These are phyloP conservation scores for Aspergillus fumigatiaffinis DNA, from an alignment of 2,329 filamentous ascomycete genomes.

Conservation along the genomic window DNA sequence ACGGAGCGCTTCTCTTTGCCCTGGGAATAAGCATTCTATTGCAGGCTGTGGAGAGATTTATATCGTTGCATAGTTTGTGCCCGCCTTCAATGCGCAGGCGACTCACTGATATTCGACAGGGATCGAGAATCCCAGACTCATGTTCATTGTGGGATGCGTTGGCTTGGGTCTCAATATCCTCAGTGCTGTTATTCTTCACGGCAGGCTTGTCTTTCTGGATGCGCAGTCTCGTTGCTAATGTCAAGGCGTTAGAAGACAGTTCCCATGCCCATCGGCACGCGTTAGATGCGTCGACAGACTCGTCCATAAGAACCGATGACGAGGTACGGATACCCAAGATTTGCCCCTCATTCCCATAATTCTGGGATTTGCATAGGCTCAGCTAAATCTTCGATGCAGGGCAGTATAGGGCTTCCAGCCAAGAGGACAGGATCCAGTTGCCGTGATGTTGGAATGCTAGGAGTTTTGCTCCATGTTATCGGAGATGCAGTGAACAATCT, in stretches of 20 bases:
- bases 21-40: constrained; percentile 69
- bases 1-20: constrained; percentile 69
- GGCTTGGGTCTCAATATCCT: constrained; percentile 66
- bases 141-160: constrained; percentile 66
- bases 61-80: constrained; percentile 26
- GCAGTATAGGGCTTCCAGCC: background rate
- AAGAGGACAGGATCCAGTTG: constrained; percentile 36
- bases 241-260: constrained; percentile 14
- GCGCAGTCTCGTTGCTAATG: background rate
- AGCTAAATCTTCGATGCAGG: background rate
- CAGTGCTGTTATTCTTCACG: constrained; percentile 62
- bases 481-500: constrained; percentile 74
- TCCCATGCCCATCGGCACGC: constrained; percentile 9
- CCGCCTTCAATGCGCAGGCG: background rate
- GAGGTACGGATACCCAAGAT: background rate
- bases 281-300: background rate
- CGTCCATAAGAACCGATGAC: background rate
- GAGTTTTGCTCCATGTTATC: constrained; percentile 66
- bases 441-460: constrained; percentile 66
- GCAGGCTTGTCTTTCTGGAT: constrained; percentile 29
- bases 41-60: constrained; percentile 63
- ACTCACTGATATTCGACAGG: constrained; percentile 37
- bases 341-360: background rate
- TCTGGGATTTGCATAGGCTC: background rate
- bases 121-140: constrained; percentile 61